phyloP scores from a whole-genome alignment of 2,329 filamentous ascomycete species.

The Epichloe gansuensis region DNA sequence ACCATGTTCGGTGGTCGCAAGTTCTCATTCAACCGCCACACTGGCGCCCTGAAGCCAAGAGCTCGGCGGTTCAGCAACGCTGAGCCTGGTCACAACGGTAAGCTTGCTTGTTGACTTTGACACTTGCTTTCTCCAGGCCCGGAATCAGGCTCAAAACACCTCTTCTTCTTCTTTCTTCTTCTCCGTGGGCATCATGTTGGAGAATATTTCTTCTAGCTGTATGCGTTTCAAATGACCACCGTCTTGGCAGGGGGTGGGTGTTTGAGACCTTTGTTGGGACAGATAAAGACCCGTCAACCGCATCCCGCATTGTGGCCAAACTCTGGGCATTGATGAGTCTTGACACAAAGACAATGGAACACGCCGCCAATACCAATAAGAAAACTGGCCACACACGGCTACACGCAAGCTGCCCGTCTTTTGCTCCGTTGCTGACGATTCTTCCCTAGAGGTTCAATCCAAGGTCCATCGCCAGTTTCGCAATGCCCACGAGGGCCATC shows the following conservation, averaged over 20 bases:
- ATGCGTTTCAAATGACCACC: background rate
- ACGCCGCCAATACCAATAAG: background rate
- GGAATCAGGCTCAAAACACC: background rate
- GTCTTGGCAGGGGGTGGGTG: background rate
- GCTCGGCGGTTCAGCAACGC: conserved; percentile 45
- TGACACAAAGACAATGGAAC: background rate
- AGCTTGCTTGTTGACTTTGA: conserved; percentile 13
- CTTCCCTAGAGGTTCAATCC: conserved; percentile 58
- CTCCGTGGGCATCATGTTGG: background rate
- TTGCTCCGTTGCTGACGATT: conserved; percentile 8
- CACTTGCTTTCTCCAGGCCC: background rate
- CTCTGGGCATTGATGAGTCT: background rate
- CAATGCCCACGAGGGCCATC: conserved; percentile 79
- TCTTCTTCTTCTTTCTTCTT: background rate
- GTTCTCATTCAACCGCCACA: conserved; percentile 56
- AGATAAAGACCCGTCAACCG: background rate
- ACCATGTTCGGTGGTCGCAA: conserved; percentile 46
- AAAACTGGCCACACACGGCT: too few relatives aligned
- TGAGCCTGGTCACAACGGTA: conserved; percentile 46
- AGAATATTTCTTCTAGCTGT: background rate
- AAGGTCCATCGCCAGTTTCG: conserved; percentile 84
- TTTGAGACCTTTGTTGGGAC: background rate
- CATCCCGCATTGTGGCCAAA: background rate
- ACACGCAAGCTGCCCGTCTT: background rate
- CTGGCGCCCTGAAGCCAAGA: conserved; percentile 43